A percentile compares a stretch with the other conserved stretches of the same genome.
These are phyloP conservation scores for Macaranga tanarius DNA, from an alignment of 441 rosid species.

Conservation along the genomic window DNA sequence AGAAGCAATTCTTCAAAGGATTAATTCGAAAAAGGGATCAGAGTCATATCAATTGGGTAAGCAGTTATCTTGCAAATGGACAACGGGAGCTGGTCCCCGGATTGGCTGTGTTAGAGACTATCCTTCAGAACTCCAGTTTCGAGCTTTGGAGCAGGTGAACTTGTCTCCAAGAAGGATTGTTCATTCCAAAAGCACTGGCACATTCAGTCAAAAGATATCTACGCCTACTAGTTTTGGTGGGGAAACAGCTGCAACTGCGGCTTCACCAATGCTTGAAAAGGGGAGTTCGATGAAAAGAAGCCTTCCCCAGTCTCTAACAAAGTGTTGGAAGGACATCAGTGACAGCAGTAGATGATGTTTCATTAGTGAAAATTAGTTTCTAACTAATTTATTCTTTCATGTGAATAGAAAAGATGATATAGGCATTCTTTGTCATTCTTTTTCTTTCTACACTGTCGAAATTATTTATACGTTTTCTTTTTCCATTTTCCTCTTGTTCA, in stretches of 20 bases:
- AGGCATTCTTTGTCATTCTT: slow-evolving; percentile 45
- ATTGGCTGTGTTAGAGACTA: slow-evolving; percentile 92
- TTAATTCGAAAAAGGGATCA: slow-evolving; percentile 65
- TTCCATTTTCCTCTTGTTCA: not conserved
- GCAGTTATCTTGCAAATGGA: slow-evolving; percentile 83
- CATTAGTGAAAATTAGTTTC: slow-evolving; percentile 16
- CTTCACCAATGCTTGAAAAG: slow-evolving; percentile 14
- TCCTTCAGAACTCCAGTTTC: slow-evolving; percentile 77
- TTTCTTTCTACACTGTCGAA: slow-evolving; percentile 15
- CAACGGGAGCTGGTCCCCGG: slow-evolving; percentile 99
- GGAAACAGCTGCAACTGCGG: slow-evolving; percentile 21
- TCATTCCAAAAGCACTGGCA: slow-evolving; percentile 30
- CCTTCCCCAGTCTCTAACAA: slow-evolving; percentile 29
- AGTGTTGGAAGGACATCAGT: slow-evolving; percentile 34
- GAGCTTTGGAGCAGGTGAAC: slow-evolving; percentile 73
- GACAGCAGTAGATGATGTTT: slow-evolving; percentile 27
- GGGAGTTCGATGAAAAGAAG: slow-evolving; percentile 21
- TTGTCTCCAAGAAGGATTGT: slow-evolving; percentile 67
- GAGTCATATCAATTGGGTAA: slow-evolving; percentile 72
- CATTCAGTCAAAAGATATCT: slow-evolving; percentile 25
- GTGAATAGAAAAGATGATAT: slow-evolving; percentile 55
- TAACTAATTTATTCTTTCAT: slow-evolving; percentile 48
- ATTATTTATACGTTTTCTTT: slow-evolving; percentile 15
- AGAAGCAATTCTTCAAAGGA: slow-evolving; percentile 66
- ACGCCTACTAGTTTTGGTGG: slow-evolving; percentile 19